Conservation (phyloP, 1,139 yeast genomes). For the Komagataea norvegica region DNA sequence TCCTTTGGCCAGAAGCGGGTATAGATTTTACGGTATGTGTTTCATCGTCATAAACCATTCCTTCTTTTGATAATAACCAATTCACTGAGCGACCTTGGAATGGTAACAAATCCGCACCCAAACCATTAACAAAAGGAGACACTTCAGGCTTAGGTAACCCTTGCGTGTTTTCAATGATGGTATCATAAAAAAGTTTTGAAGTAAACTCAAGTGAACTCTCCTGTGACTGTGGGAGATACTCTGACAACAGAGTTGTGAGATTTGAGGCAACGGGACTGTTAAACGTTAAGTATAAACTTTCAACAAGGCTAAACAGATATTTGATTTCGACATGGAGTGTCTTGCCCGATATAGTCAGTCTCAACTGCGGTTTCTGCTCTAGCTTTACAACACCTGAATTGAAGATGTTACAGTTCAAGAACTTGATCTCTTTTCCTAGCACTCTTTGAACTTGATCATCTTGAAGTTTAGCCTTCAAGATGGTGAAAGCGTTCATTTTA, state of each 20-base stretch:
- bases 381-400: background rate
- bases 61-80: slow-evolving; percentile 63
- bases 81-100: slow-evolving; percentile 61
- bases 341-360: background rate
- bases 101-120: slow-evolving; percentile 44
- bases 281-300: slow-evolving; percentile 11
- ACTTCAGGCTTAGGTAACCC: slow-evolving; percentile 12
- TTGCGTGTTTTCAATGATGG: slow-evolving; percentile 29
- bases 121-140: slow-evolving; percentile 33
- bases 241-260: slow-evolving; percentile 5
- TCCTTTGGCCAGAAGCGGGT: background rate
- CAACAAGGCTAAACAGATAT: slow-evolving; percentile 11
- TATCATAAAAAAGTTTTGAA: slow-evolving; percentile 30
- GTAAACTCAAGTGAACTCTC: slow-evolving; percentile 3
- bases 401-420: background rate
- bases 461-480: background rate
- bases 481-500: background rate
- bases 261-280: slow-evolving; percentile 1
- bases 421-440: background rate
- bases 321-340: background rate
- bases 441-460: background rate
- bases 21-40: slow-evolving; percentile 21
- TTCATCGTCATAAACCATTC: slow-evolving; percentile 37
- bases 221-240: background rate
- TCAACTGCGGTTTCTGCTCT: background rate